Evolutionary conservation across 139 green algal species (phyloP), one percentile per base, ranked within the genome.

Genomic region (Chlorella ohadii): DNA sequence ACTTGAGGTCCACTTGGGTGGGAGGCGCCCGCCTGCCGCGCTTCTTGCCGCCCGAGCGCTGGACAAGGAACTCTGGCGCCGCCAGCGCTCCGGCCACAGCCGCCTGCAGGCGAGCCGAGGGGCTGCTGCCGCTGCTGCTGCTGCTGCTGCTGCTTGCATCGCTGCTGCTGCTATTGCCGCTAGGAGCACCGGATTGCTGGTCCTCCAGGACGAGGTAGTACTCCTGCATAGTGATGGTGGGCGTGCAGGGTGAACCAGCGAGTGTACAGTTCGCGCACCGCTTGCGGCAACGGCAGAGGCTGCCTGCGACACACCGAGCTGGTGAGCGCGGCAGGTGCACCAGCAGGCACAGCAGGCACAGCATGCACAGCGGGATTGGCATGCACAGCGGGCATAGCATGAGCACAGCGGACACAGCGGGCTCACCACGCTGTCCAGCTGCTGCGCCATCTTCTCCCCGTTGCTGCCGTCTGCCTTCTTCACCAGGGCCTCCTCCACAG

Each of bases 401-500:
- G 31, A 71, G 63, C 25, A 17, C n/a, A 71, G 12, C 11, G 31
- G 19, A 31, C 31, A 59, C 51, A 27, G 13, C n/a, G 13, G 15
- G 31, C 64, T 2, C 13, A 71, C 64, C 51, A 59, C 51, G 51
- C 51, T 59, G 15, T 59, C 51, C 51, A 59, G 51, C 51, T 59
- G 51, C 51, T 59, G 51, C 51, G 51, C 51, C 51, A 59, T 59
- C 51, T 59, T 59, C 51, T 59, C 51, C 2, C 51, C 51, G 51
- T 59, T 59, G 47, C 74, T 84, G n/a, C 89, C 89, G 41, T 92
- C 88, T 3, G 81, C 44, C 79, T 91, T 91, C 67, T 86, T 87
- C 20, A 89, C 68, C 28, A 68, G 73, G 19, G 84, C 79, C 65
- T 91, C 84, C 83, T 90, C 78, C 15, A 87, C 84, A 3, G 66